phyloP scores from a whole-genome alignment of 495 filamentous ascomycete genomes.

The Friedmanniomyces simplex region DNA sequence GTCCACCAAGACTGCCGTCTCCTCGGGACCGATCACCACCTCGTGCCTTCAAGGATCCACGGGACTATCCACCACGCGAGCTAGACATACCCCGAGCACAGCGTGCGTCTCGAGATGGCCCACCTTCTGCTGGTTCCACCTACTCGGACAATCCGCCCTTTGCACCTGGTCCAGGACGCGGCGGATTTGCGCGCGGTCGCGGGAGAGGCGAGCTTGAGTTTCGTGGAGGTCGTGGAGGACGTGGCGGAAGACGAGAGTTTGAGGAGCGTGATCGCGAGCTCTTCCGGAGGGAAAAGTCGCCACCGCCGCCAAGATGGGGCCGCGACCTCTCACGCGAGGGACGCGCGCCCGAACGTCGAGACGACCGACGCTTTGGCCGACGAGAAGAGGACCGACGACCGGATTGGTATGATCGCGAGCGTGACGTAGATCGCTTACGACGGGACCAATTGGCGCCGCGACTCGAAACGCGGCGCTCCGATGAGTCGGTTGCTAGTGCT shows the following conservation, averaged over 20 bases:
- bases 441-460: conserved; percentile 15
- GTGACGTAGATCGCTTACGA: conserved; percentile 24
- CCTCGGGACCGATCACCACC: conserved; percentile 30
- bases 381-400: conserved; percentile 51
- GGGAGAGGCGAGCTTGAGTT: conserved; percentile 34
- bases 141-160: conserved; percentile 53
- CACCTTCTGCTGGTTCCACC: conserved; percentile 58
- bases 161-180: conserved; percentile 42
- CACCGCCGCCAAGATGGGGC: conserved; percentile 23
- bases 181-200: conserved; percentile 48
- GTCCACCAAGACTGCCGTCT: conserved; percentile 38
- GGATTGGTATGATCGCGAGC: conserved; percentile 26
- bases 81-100: conserved; percentile 39
- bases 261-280: conserved; percentile 42
- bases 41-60: conserved; percentile 21
- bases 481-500: conserved; percentile 4
- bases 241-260: conserved; percentile 30
- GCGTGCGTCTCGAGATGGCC: conserved; percentile 49
- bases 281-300: conserved; percentile 53
- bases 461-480: conserved; percentile 3
- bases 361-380: conserved; percentile 28
- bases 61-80: conserved; percentile 32
- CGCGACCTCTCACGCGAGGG: conserved; percentile 26
- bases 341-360: conserved; percentile 30
- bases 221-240: conserved; percentile 11